Evolutionary conservation across 129 eudicot species (phyloP).

Genomic region (Flaveria ramosissima): DNA sequence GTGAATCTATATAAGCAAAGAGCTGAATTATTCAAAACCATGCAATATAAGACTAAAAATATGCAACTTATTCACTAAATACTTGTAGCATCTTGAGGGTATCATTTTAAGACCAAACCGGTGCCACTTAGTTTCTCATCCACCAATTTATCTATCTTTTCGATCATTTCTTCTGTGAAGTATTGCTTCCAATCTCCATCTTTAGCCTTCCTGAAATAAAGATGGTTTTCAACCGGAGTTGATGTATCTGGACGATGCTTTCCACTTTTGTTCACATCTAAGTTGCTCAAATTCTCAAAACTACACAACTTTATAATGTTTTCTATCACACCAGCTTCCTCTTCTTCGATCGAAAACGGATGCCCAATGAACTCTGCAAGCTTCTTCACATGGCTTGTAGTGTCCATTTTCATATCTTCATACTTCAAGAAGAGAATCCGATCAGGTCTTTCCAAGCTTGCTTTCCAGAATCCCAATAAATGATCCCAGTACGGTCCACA

Average conservation of each 20-base stretch:
- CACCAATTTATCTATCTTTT: not conserved
- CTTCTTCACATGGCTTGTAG: slow-evolving; percentile 2
- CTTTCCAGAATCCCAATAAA: slow-evolving; percentile 29
- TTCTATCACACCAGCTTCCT: not conserved
- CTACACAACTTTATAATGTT: not conserved
- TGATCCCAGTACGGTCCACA: slow-evolving; percentile 25
- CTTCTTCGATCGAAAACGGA: slow-evolving; percentile 25
- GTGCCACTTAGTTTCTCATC: not conserved
- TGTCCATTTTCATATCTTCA: slow-evolving; percentile 26
- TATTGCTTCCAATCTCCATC: not conserved
- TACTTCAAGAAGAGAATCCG: slow-evolving; percentile 22
- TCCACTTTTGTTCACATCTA: slow-evolving; percentile 1
- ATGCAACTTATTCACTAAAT: not conserved
- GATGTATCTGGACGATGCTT: not conserved
- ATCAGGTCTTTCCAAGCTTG: not conserved
- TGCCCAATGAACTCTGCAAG: slow-evolving; percentile 23
- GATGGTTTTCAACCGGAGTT: not conserved
- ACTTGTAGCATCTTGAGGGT: no score
- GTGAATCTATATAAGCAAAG: no score
- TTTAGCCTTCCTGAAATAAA: not conserved
- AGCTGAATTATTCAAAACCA: no score
- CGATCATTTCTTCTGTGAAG: not conserved
- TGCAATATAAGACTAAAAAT: no score
- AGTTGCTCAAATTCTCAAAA: not conserved
- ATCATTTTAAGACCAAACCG: not conserved